These are phyloP conservation scores for Fonsecaea monophora DNA, from an alignment of 2,329 filamentous ascomycete species.

Conservation along the genomic window DNA sequence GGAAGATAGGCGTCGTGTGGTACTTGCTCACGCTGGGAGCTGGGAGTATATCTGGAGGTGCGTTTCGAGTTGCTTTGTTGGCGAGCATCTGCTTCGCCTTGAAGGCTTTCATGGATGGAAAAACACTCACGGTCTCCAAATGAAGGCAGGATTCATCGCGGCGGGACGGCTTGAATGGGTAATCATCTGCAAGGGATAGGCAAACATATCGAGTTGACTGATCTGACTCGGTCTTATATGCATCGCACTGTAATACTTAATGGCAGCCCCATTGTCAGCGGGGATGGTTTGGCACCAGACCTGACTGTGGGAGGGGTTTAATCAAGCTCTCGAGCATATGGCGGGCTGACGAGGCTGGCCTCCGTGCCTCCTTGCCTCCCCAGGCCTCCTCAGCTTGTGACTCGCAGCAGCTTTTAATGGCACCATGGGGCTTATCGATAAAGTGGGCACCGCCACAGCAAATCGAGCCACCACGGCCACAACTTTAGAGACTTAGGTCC, in stretches of 20 bases:
- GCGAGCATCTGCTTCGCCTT: constrained; percentile 24
- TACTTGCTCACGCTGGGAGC: constrained; percentile 39
- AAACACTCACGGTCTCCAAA: constrained; percentile 6
- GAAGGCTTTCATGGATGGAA: constrained; percentile 16
- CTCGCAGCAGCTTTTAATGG: no score
- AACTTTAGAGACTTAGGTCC: neutral
- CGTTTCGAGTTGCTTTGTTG: constrained; percentile 27
- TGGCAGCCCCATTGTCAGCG: neutral
- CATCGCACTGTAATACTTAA: constrained; percentile 5
- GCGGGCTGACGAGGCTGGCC: neutral
- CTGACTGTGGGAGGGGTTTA: neutral
- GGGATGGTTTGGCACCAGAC: neutral
- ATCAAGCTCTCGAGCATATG: neutral
- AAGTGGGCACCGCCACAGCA: neutral
- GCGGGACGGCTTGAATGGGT: constrained; percentile 6
- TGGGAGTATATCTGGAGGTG: constrained; percentile 29
- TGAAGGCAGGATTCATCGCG: neutral
- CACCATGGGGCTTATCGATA: neutral
- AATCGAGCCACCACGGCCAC: neutral
- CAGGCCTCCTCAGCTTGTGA: no score
- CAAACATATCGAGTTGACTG: neutral
- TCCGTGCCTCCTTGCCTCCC: no score
- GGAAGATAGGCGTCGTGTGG: constrained; percentile 36
- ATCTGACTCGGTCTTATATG: neutral
- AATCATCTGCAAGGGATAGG: neutral